phyloP scores from a whole-genome alignment of 78 protist species.

The Isochrysis galbana region DNA sequence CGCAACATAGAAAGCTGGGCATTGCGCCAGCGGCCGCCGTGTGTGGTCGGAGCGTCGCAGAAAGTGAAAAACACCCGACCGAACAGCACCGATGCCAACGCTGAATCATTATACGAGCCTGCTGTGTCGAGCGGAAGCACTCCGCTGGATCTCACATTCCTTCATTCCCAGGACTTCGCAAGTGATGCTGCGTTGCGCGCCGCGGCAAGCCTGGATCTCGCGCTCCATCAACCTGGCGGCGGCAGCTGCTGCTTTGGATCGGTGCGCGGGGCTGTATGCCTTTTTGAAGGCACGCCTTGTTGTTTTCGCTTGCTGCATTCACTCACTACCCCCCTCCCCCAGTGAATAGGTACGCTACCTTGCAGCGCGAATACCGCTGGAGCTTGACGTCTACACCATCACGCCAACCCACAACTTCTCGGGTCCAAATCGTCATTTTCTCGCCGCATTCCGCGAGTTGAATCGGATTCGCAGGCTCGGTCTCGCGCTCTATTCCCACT shows the following conservation, averaged over 20 bases:
- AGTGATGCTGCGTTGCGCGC: neutral
- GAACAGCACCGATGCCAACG: neutral
- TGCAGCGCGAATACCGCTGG: neutral
- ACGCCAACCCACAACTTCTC: neutral
- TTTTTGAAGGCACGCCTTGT: too few relatives aligned
- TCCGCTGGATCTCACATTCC: neutral
- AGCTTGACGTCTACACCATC: neutral
- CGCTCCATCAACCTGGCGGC: neutral
- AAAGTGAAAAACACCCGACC: neutral
- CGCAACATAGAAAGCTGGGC: neutral
- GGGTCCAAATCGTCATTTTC: neutral
- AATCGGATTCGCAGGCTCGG: neutral
- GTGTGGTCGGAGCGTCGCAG: neutral
- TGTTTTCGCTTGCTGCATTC: too few relatives aligned
- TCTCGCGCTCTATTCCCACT: neutral
- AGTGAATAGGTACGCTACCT: too few relatives aligned
- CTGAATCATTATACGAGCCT: neutral
- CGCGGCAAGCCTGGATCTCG: neutral
- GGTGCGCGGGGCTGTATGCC: too few relatives aligned
- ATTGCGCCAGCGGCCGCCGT: neutral
- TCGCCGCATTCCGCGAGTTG: neutral
- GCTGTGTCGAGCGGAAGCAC: neutral
- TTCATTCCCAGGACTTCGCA: neutral
- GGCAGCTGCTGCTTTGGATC: neutral
- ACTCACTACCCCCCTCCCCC: too few relatives aligned